Conservation (phyloP, 2,329 filamentous ascomycete genomes). For the Clarireedia sp. region DNA sequence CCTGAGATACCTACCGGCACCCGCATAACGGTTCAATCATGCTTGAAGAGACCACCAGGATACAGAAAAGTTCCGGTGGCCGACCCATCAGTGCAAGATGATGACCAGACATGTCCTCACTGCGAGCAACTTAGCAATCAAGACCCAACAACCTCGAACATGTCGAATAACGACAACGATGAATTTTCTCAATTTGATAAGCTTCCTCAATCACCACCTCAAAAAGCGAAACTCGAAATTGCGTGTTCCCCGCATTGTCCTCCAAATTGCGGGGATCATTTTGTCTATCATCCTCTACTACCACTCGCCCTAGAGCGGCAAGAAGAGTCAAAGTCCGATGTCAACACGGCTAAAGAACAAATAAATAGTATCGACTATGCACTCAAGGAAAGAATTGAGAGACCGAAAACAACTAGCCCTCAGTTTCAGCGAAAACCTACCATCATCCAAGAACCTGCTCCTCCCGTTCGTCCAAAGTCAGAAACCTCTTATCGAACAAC, state of each 20-base stretch:
- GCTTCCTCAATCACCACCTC: slow-evolving; percentile 7
- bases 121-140: background rate
- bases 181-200: slow-evolving; percentile 1
- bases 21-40: background rate
- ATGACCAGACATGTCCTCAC: slow-evolving; percentile 9
- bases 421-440: background rate
- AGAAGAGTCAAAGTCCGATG: background rate
- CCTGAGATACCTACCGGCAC: background rate
- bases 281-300: background rate
- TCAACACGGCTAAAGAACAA: background rate
- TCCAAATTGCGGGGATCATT: slow-evolving; percentile 6
- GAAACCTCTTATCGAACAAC: slow-evolving; percentile 6
- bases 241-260: slow-evolving; percentile 5
- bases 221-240: background rate
- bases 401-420: background rate
- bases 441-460: background rate
- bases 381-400: background rate
- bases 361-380: background rate
- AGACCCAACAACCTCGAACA: background rate
- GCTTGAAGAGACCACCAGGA: background rate
- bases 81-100: slow-evolving; percentile 17
- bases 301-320: background rate
- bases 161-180: background rate
- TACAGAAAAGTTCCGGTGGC: slow-evolving; percentile 13
- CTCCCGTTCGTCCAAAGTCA: background rate